Base-by-base conservation (phyloP, 1,284 basidiomycete species). In the Meripilus lineatus region DNA sequence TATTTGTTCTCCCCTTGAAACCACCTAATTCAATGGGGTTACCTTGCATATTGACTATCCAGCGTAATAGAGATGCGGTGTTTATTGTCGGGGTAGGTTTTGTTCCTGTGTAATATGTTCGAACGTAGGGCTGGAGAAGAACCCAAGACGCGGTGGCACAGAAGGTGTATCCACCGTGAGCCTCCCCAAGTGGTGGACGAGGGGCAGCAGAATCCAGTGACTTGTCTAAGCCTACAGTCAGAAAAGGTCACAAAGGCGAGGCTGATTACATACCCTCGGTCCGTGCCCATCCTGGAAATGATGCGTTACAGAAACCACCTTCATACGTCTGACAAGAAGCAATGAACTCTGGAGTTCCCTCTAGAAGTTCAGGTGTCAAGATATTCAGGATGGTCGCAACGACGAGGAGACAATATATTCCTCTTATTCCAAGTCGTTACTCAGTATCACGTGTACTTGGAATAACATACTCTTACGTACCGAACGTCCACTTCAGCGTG, bases 131-230 rank as follows among this genome's bases (percentile, higher is more conserved):
- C 32, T 74, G 74, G 0, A 98, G 68, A 41, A 96, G 71, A 26
- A 90, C 76, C 80, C 92, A 89, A 15, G 86, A 81, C 0, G 91
- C 89, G 17, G 94, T 70, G 1, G 91, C 83, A 59, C 96, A 99
- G 60, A 89, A 96, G 0, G 94, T 91, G 66, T 99, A 99, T 0
- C 96, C 96, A 5, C 96, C 96, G 54, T 99, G 96, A 0, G 96
- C 94, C 66, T 99, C 96, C 39, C 94, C 89, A 32, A 93, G 75
- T 5, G 84, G 69, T 17, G 77, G 85, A 11, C 79, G 75, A 2
- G 79, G 72, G 7, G 61, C 62, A 1, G 63, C 53, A 23, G 72
- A 64, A 22, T 66, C 58, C 7, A 47, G 48, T 11, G 56, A 53
- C 24, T 44, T 22, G 30, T 22, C n/a, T 35, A 17, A 36, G 24